Evolutionary conservation across 176 grass and related monocot species (phyloP).

Genomic region (Metroxylon sagu): DNA sequence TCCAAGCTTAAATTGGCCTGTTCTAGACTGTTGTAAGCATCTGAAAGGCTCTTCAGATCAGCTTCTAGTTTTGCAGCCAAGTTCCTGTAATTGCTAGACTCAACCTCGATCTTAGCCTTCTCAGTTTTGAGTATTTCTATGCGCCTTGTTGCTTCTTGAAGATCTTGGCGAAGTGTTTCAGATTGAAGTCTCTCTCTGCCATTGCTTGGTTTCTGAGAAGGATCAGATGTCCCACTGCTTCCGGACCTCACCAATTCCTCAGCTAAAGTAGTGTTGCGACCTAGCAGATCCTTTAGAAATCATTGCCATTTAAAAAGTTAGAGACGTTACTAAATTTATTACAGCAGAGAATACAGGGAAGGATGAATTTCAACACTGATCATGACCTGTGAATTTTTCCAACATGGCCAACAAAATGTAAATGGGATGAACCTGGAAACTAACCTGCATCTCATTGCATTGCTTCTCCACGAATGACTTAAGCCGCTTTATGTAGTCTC

Average conservation of each 20-base stretch:
- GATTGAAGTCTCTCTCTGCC: conserved; percentile 69
- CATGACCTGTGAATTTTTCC: too few relatives aligned
- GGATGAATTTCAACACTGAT: too few relatives aligned
- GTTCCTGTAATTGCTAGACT: conserved; percentile 61
- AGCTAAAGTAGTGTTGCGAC: conserved; percentile 74
- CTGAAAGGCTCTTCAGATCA: conserved; percentile 90
- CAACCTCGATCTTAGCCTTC: conserved; percentile 58
- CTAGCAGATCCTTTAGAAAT: conserved; percentile 66
- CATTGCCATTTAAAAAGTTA: conserved; percentile 13
- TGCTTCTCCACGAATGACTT: conserved; percentile 91
- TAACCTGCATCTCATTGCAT: conserved; percentile 96
- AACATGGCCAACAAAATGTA: too few relatives aligned
- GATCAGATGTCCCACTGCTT: conserved; percentile 33
- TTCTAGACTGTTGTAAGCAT: conserved; percentile 92
- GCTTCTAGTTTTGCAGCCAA: conserved; percentile 72
- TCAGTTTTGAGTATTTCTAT: conserved; percentile 60
- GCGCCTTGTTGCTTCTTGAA: conserved; percentile 40
- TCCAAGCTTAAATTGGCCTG: conserved; percentile 71
- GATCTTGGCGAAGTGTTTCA: conserved; percentile 83
- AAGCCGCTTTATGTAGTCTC: conserved; percentile 74
- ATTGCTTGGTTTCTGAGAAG: conserved; percentile 43
- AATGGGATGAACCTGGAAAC: conserved; percentile 8
- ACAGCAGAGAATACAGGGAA: too few relatives aligned
- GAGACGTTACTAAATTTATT: not conserved
- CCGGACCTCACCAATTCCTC: conserved; percentile 80